These are phyloP conservation scores for Chlamydomonas eustigma DNA, from an alignment of 139 green algal species.

Conservation along the genomic window DNA sequence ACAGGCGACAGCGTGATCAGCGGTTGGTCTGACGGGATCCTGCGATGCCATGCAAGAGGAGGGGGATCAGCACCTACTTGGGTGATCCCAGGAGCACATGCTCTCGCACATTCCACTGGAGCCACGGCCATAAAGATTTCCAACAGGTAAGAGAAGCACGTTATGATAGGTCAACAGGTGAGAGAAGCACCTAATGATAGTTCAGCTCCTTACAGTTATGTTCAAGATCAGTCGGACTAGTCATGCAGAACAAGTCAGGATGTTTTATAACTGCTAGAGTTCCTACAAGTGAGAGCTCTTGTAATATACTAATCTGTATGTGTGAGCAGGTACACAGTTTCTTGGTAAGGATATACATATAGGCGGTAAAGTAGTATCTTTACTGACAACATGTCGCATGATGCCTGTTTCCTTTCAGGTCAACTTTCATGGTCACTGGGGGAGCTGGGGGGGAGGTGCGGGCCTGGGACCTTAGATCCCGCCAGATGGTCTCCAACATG, in stretches of 20 bases:
- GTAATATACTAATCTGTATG: no score
- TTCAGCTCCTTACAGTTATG: no score
- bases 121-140: constrained; percentile 24
- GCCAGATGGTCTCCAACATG: constrained; percentile 36
- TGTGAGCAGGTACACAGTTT: no score
- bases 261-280: no score
- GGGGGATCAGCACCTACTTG: constrained; percentile 7
- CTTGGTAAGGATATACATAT: no score
- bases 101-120: constrained; percentile 12
- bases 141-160: constrained; percentile 8
- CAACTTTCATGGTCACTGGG: constrained; percentile 26
- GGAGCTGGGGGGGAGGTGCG: constrained; percentile 32
- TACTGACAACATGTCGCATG: no score
- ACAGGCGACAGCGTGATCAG: background rate
- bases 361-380: no score
- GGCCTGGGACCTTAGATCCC: constrained; percentile 27
- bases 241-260: no score
- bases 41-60: constrained; percentile 25
- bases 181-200: no score
- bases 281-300: no score
- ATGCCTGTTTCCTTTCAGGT: constrained; percentile 5
- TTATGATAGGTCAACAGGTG: no score
- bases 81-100: constrained; percentile 31
- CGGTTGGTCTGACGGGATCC: constrained; percentile 35
- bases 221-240: no score